These are phyloP conservation scores for Fusarium camptoceras DNA, from an alignment of 2,329 filamentous ascomycete species.

Conservation along the genomic window DNA sequence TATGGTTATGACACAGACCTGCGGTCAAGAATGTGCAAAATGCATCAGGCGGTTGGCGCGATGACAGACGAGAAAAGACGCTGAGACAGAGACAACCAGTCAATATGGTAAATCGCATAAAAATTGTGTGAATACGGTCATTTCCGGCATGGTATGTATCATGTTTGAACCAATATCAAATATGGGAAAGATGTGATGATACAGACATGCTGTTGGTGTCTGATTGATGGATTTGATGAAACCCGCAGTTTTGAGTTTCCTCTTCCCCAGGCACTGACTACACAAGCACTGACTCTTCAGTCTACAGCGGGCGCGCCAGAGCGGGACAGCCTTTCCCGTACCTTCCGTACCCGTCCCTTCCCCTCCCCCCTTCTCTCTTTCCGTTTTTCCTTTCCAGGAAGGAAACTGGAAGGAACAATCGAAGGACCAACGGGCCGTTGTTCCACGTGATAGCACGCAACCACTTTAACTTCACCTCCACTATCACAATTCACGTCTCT, in stretches of 20 bases:
- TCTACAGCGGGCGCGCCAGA: not conserved
- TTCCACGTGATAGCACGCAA: constrained; percentile 39
- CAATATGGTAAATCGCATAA: not conserved
- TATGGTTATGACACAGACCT: constrained; percentile 32
- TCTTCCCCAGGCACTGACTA: constrained; percentile 6
- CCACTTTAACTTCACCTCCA: constrained; percentile 4
- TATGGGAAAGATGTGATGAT: constrained; percentile 12
- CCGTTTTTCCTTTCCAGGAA: constrained; percentile 21
- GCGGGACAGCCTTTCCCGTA: constrained; percentile 15
- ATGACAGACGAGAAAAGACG: constrained; percentile 22
- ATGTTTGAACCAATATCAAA: not conserved
- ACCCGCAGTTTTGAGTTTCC: constrained; percentile 39
- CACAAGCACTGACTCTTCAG: not conserved
- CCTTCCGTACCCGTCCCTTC: constrained; percentile 20
- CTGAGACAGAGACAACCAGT: constrained; percentile 9
- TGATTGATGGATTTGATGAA: constrained; percentile 21
- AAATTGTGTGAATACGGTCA: not conserved
- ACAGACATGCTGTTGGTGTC: constrained; percentile 21
- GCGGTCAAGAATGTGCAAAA: constrained; percentile 27
- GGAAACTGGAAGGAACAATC: constrained; percentile 24
- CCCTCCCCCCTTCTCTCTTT: not conserved
- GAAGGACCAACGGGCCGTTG: constrained; percentile 18
- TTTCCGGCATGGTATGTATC: not conserved
- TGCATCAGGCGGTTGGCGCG: constrained; percentile 19
- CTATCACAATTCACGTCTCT: not conserved